Conservation (phyloP, 768 basidiomycete species). For the Kwoniella sp. region DNA sequence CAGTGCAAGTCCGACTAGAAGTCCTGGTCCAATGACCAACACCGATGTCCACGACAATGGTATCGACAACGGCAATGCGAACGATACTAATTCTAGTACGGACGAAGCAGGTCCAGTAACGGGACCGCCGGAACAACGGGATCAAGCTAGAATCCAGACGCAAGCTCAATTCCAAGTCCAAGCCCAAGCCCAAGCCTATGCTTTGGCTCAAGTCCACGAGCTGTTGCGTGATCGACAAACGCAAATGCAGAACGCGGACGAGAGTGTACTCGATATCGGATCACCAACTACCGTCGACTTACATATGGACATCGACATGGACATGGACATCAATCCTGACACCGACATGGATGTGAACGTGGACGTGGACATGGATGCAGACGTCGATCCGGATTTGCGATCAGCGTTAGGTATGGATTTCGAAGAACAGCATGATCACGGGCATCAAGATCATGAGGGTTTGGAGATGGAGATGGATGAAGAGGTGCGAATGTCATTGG, state of each 20-base stretch:
- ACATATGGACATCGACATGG: slow-evolving; percentile 1
- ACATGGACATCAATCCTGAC: neutral
- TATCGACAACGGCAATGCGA: too few species aligned
- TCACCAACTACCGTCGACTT: neutral
- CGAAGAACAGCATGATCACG: neutral
- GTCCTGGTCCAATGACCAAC: neutral
- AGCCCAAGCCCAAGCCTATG: neutral
- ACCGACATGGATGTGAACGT: neutral
- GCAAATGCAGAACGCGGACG: neutral
- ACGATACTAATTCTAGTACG: too few species aligned
- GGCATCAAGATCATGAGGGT: neutral
- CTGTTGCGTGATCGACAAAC: neutral
- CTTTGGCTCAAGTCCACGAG: neutral
- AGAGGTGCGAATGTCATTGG: neutral
- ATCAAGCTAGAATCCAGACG: too few species aligned
- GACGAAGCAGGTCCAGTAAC: too few species aligned
- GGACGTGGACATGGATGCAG: neutral
- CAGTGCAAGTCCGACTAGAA: neutral
- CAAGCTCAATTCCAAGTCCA: too few species aligned
- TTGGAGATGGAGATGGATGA: neutral
- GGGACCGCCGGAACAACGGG: too few species aligned
- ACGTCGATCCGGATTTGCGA: neutral
- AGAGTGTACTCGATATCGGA: neutral
- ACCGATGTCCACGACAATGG: too few species aligned
- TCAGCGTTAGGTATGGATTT: neutral